phyloP scores from a whole-genome alignment of 2,329 filamentous ascomycete species.

The Basipetospora chlamydospora region DNA sequence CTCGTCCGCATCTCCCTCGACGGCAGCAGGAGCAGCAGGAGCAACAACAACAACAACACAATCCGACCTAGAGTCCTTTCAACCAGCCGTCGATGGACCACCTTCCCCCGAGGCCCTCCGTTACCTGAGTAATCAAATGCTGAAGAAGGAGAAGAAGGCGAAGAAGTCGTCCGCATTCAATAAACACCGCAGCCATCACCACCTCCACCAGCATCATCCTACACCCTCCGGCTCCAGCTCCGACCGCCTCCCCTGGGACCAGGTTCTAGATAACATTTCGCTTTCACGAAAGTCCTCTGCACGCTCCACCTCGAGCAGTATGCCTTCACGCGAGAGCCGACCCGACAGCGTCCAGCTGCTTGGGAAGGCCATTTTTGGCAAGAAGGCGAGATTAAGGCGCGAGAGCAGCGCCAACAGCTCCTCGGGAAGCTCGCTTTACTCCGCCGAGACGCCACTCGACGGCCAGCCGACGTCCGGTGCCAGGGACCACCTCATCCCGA shows the following conservation, averaged over 20 bases:
- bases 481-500: slow-evolving; percentile 32
- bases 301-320: slow-evolving; percentile 37
- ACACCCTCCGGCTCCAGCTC: slow-evolving; percentile 17
- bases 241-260: slow-evolving; percentile 35
- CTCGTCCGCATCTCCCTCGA: too few species aligned
- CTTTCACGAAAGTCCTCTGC: slow-evolving; percentile 42
- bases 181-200: slow-evolving; percentile 21
- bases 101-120: slow-evolving; percentile 46
- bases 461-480: slow-evolving; percentile 12
- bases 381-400: slow-evolving; percentile 33
- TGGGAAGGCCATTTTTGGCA: slow-evolving; percentile 43
- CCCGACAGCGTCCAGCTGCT: slow-evolving; percentile 46
- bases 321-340: slow-evolving; percentile 36
- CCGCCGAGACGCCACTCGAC: slow-evolving; percentile 26
- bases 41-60: too few species aligned
- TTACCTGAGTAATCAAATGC: slow-evolving; percentile 39
- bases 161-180: slow-evolving; percentile 35
- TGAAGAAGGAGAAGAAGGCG: too few species aligned
- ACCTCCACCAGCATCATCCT: slow-evolving; percentile 1
- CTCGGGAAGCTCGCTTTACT: slow-evolving; percentile 32
- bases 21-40: too few species aligned
- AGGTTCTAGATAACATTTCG: slow-evolving; percentile 27
- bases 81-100: slow-evolving; percentile 44
- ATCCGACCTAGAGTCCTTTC: too few species aligned
- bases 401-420: slow-evolving; percentile 33